Conservation (phyloP, 257 asterid genomes). For the Solanum acaule region DNA sequence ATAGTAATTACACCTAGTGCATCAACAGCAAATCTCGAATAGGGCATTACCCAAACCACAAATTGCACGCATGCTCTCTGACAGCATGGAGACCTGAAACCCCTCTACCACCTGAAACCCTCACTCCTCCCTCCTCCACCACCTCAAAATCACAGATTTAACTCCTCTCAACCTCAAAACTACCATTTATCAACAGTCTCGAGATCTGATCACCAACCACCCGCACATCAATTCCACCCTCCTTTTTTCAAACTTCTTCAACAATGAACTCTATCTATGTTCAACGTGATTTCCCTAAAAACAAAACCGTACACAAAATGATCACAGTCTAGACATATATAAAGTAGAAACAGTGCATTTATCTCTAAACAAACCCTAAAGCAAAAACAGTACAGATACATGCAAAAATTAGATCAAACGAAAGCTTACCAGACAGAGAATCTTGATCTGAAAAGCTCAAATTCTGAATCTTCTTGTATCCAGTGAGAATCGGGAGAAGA, state of each 20-base stretch:
- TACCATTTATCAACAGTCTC: constrained; percentile 2
- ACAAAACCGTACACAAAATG: not conserved
- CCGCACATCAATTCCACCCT: not conserved
- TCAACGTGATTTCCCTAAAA: not conserved
- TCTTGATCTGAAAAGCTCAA: constrained; percentile 29
- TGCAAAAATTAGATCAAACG: constrained; percentile 14
- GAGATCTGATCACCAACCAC: not conserved
- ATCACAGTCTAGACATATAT: not conserved
- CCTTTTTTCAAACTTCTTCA: not conserved
- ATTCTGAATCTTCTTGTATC: not conserved
- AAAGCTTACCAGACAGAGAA: constrained; percentile 23
- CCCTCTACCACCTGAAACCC: not conserved
- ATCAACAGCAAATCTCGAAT: no score
- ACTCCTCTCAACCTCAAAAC: constrained; percentile 18
- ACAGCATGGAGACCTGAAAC: no score
- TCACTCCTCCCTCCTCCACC: constrained; percentile 7
- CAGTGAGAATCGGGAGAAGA: not conserved
- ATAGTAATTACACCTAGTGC: no score
- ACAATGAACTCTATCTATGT: not conserved
- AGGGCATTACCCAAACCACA: no score
- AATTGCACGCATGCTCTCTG: no score
- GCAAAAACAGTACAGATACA: not conserved
- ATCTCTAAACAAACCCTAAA: not conserved
- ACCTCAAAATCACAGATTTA: not conserved
- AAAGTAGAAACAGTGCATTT: not conserved